Evolutionary conservation across 257 asterid genomes (phyloP).

Genomic region (Orobanche coerulescens): DNA sequence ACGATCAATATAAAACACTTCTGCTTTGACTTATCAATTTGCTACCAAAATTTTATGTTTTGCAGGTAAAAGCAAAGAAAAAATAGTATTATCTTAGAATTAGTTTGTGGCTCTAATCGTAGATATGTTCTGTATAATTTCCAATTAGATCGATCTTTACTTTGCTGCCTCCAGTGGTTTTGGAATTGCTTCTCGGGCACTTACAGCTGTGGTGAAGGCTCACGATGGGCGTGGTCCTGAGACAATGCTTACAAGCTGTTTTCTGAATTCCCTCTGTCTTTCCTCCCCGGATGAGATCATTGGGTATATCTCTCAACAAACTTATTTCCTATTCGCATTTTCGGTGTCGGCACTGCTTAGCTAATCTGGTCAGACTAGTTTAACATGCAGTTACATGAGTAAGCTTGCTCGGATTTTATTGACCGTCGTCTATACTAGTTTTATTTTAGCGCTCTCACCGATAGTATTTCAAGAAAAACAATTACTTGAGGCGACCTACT

Average conservation of each 20-base stretch:
- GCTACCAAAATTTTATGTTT: neutral
- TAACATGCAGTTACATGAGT: too few species aligned
- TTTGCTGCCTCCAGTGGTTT: conserved; percentile 65
- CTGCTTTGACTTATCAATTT: conserved; percentile 13
- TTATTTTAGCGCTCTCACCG: too few species aligned
- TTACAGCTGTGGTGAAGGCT: conserved; percentile 82
- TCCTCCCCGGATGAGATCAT: conserved; percentile 87
- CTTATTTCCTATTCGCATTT: conserved; percentile 3
- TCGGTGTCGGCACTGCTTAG: neutral
- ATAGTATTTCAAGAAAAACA: neutral
- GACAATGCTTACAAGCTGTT: conserved; percentile 58
- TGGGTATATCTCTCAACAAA: conserved; percentile 45
- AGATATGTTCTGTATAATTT: neutral
- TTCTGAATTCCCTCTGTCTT: conserved; percentile 65
- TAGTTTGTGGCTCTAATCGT: conserved; percentile 14
- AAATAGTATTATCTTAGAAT: neutral
- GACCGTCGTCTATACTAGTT: too few species aligned
- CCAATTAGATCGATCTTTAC: neutral
- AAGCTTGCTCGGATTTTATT: too few species aligned
- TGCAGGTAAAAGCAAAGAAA: neutral
- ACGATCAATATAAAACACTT: neutral
- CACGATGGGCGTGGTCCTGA: conserved; percentile 93
- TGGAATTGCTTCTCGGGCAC: conserved; percentile 89
- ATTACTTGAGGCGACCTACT: neutral
- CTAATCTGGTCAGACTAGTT: too few species aligned